These are phyloP conservation scores for Teratosphaeria viscida DNA, from an alignment of 2,329 filamentous ascomycete species.

Conservation along the genomic window DNA sequence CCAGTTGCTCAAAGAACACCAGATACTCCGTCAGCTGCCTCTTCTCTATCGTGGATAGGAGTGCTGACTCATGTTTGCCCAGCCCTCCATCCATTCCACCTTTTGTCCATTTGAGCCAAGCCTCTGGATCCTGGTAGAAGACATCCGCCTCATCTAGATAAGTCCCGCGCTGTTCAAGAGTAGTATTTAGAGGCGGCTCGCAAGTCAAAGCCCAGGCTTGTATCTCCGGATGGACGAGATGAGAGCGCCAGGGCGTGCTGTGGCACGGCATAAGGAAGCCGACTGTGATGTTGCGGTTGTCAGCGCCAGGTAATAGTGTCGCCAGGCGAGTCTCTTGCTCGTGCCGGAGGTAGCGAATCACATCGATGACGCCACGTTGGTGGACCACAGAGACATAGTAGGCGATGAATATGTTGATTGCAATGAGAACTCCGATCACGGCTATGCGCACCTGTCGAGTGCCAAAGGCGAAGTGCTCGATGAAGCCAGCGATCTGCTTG, in stretches of 20 bases:
- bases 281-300: slow-evolving; percentile 36
- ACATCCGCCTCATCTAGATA: slow-evolving; percentile 87
- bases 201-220: slow-evolving; percentile 78
- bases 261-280: slow-evolving; percentile 94
- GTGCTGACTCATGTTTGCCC: not conserved
- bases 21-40: slow-evolving; percentile 35
- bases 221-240: slow-evolving; percentile 65
- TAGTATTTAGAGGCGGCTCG: slow-evolving; percentile 70
- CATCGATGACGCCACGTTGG: slow-evolving; percentile 66
- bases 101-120: slow-evolving; percentile 26
- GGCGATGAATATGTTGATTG: slow-evolving; percentile 60
- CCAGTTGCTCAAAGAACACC: slow-evolving; percentile 49
- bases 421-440: slow-evolving; percentile 44
- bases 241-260: slow-evolving; percentile 87
- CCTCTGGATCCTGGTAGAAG: slow-evolving; percentile 61
- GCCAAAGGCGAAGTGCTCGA: slow-evolving; percentile 33
- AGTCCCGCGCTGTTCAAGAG: slow-evolving; percentile 47
- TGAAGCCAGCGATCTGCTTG: slow-evolving; percentile 54
- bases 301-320: not conserved
- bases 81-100: slow-evolving; percentile 6
- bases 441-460: slow-evolving; percentile 33
- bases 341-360: slow-evolving; percentile 63
- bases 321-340: slow-evolving; percentile 30
- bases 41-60: not conserved
- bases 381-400: slow-evolving; percentile 67